These are phyloP conservation scores for Eutypa lata DNA, from an alignment of 2,329 filamentous ascomycete genomes.

Conservation along the genomic window DNA sequence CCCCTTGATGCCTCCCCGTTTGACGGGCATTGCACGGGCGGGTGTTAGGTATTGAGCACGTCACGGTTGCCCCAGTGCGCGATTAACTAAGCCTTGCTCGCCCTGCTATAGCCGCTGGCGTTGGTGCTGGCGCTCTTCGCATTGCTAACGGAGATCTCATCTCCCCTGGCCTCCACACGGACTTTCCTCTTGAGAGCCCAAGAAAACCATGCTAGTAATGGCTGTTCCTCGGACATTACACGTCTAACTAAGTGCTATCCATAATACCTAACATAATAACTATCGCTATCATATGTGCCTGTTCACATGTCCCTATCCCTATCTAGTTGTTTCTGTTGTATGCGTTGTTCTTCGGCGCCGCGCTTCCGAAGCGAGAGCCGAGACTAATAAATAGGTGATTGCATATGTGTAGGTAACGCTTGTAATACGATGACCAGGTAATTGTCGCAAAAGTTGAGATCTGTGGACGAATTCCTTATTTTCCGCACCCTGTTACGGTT, in stretches of 20 bases:
- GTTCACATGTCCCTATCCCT: no score
- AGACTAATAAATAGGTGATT: no score
- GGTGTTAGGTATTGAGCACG: not conserved
- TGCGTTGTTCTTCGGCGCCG: no score
- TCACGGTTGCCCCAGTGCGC: not conserved
- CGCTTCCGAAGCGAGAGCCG: no score
- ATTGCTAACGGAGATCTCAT: not conserved
- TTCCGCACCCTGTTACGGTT: no score
- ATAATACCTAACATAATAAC: no score
- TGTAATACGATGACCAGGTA: no score
- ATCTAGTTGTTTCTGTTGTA: no score
- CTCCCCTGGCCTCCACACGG: not conserved
- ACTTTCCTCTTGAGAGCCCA: not conserved
- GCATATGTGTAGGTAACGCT: no score
- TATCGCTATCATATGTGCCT: no score
- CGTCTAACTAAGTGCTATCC: not conserved
- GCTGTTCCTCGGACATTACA: not conserved
- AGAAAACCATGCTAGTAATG: not conserved
- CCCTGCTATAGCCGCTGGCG: not conserved
- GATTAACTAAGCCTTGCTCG: not conserved
- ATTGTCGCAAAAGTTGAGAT: no score
- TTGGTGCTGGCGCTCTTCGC: not conserved
- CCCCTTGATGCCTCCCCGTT: not conserved
- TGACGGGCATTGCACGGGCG: not conserved
- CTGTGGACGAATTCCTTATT: no score